Conservation (phyloP, 176 grass and related monocot genomes). For the Guadua angustifolia region DNA sequence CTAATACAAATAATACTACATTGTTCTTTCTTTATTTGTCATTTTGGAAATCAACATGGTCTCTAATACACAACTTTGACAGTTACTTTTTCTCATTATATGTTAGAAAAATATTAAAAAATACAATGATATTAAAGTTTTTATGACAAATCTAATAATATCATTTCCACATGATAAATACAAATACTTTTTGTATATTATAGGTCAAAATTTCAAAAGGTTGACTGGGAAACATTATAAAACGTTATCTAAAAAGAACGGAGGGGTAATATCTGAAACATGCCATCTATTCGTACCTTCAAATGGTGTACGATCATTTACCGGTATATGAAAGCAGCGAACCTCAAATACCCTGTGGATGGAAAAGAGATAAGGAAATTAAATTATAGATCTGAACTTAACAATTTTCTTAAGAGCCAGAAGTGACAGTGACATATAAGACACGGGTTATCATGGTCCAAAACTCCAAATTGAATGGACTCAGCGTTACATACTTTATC, state of each 20-base stretch:
- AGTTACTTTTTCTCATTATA: neutral
- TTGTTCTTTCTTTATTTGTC: neutral
- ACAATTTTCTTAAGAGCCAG: neutral
- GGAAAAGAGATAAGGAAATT: neutral
- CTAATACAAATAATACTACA: neutral
- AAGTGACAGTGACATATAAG: neutral
- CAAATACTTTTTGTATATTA: neutral
- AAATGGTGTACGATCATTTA: conserved; percentile 71
- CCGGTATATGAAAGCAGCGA: conserved; percentile 71
- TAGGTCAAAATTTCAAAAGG: neutral
- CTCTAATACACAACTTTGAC: neutral
- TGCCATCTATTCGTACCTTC: conserved; percentile 46
- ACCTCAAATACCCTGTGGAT: conserved; percentile 68
- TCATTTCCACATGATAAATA: neutral
- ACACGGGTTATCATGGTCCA: neutral
- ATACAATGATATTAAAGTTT: neutral
- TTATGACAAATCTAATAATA: neutral
- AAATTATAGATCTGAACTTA: neutral
- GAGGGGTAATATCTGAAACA: too few species aligned
- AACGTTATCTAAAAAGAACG: too few species aligned
- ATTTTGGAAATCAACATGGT: neutral
- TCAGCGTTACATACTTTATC: neutral
- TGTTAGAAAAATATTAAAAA: neutral
- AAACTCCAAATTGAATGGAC: neutral
- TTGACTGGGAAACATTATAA: neutral